phyloP scores from a whole-genome alignment of 2,329 filamentous ascomycete genomes.

The Lomentospora prolificans region DNA sequence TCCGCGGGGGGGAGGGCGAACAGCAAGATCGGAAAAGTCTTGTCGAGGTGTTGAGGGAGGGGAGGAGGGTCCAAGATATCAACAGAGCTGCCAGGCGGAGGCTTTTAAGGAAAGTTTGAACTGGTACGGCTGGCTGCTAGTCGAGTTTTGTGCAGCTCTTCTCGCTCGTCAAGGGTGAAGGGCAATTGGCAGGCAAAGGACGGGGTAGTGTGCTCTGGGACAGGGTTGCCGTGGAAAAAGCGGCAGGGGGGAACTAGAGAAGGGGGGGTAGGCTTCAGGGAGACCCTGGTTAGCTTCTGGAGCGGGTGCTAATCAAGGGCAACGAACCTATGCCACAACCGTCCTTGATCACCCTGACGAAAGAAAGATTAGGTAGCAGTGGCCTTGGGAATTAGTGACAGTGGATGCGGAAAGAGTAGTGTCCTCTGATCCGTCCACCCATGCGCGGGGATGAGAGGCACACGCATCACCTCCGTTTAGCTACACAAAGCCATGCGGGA shows the following conservation, averaged over 20 bases:
- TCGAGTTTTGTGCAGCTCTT: slow-evolving; percentile 42
- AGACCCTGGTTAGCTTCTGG: slow-evolving; percentile 6
- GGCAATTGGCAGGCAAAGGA: slow-evolving; percentile 5
- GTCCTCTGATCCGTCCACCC: too few relatives aligned
- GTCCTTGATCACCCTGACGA: not conserved
- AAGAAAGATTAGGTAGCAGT: not conserved
- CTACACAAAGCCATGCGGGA: not conserved
- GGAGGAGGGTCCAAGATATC: slow-evolving; percentile 19
- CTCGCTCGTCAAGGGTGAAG: slow-evolving; percentile 21
- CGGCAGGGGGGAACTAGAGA: slow-evolving; percentile 2
- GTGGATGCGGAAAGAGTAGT: too few relatives aligned
- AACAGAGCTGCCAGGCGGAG: slow-evolving; percentile 1
- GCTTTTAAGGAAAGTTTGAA: slow-evolving; percentile 8
- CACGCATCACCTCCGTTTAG: not conserved
- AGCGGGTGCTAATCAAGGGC: slow-evolving; percentile 8
- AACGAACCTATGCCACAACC: not conserved
- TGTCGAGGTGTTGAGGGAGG: slow-evolving; percentile 20
- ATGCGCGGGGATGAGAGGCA: too few relatives aligned
- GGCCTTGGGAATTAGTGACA: too few relatives aligned
- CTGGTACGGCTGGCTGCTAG: slow-evolving; percentile 24
- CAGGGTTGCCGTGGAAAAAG: slow-evolving; percentile 6
- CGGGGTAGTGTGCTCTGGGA: slow-evolving; percentile 1
- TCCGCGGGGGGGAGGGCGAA: slow-evolving; percentile 14
- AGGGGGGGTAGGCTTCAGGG: slow-evolving; percentile 4
- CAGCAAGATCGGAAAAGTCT: slow-evolving; percentile 21